A percentile compares a stretch with the other conserved stretches of the same genome.
phyloP scores from a whole-genome alignment of 2,329 filamentous ascomycete species.

The Ophiostoma angusticollis region DNA sequence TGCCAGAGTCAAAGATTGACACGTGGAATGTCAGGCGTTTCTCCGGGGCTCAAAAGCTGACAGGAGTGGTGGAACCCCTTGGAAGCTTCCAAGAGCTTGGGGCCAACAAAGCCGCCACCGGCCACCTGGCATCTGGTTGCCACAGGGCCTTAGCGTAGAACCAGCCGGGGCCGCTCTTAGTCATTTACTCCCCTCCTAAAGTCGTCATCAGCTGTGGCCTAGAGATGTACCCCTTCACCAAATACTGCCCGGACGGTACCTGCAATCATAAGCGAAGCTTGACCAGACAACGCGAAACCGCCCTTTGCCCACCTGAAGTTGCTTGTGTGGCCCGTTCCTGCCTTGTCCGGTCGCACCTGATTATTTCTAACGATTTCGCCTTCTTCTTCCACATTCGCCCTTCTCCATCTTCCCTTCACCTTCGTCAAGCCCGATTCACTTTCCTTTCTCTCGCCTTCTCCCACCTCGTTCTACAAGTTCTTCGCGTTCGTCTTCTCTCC shows the following conservation, averaged over 20 bases:
- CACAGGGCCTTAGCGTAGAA: too few species aligned
- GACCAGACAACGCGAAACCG: slow-evolving; percentile 8
- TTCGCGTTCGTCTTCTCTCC: neutral
- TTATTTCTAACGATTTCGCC: slow-evolving; percentile 8
- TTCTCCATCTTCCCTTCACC: slow-evolving; percentile 1
- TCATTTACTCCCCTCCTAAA: too few species aligned
- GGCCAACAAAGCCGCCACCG: slow-evolving; percentile 6
- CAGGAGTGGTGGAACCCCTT: slow-evolving; percentile 15
- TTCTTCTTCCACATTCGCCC: slow-evolving; percentile 7
- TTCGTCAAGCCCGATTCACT: neutral
- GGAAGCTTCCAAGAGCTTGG: slow-evolving; percentile 15
- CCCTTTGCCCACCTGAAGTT: neutral
- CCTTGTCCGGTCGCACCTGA: slow-evolving; percentile 5
- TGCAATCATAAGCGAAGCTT: neutral
- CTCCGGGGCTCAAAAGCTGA: too few species aligned
- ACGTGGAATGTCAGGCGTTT: too few species aligned
- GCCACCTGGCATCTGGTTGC: too few species aligned
- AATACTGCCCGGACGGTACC: slow-evolving; percentile 4
- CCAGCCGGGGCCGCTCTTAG: too few species aligned
- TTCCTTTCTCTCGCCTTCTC: neutral
- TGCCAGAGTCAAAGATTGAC: too few species aligned
- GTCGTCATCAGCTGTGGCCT: slow-evolving; percentile 23
- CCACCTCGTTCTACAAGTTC: neutral
- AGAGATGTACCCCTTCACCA: slow-evolving; percentile 7
- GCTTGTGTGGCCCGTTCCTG: slow-evolving; percentile 4